Conservation (phyloP, 495 filamentous ascomycete species). For the Tuber microsphaerosporum region DNA sequence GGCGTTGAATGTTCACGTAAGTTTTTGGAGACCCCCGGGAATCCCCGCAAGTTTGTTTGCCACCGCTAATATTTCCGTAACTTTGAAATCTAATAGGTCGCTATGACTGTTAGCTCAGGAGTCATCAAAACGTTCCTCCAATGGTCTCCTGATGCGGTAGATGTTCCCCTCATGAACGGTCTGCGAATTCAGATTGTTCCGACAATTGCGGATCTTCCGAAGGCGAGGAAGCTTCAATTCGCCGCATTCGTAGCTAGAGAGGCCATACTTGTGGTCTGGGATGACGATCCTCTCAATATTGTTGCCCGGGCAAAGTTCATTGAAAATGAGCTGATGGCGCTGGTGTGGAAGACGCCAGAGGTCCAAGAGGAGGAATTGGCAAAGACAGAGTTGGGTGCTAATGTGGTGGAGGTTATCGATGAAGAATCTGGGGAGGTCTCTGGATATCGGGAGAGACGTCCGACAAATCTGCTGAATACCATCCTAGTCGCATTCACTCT, state of each 20-base stretch:
- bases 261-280: slow-evolving; percentile 64
- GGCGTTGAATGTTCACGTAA: slow-evolving; percentile 63
- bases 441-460: slow-evolving; percentile 52
- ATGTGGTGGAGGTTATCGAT: slow-evolving; percentile 54
- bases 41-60: neutral
- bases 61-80: slow-evolving; percentile 22
- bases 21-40: slow-evolving; percentile 13
- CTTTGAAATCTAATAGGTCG: slow-evolving; percentile 48
- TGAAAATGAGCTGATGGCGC: slow-evolving; percentile 64
- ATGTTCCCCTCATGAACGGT: slow-evolving; percentile 68
- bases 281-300: slow-evolving; percentile 64
- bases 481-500: slow-evolving; percentile 60
- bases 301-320: slow-evolving; percentile 59
- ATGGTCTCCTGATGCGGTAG: slow-evolving; percentile 62
- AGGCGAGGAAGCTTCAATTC: slow-evolving; percentile 65
- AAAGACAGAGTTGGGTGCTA: slow-evolving; percentile 44
- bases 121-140: slow-evolving; percentile 67
- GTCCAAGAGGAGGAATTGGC: slow-evolving; percentile 49
- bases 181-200: slow-evolving; percentile 66
- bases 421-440: slow-evolving; percentile 61
- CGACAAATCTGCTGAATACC: slow-evolving; percentile 60
- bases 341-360: slow-evolving; percentile 58
- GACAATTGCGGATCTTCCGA: slow-evolving; percentile 58
- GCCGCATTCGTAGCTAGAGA: slow-evolving; percentile 68
- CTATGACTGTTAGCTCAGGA: slow-evolving; percentile 72